Evolutionary conservation across 31 red algal species (phyloP).

Genomic region (Odonthalia washingtoniensis): DNA sequence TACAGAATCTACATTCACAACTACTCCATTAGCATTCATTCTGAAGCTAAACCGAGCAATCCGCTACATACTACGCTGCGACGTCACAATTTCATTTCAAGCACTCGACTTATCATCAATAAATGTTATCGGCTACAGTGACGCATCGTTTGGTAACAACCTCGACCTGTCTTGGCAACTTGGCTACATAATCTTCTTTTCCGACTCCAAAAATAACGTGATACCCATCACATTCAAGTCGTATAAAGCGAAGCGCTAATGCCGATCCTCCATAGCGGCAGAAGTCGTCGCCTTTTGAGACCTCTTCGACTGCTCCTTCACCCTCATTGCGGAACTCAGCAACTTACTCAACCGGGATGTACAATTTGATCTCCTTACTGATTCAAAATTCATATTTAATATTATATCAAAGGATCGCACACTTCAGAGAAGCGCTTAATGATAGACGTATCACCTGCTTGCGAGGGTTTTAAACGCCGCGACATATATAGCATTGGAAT

Average conservation of each 20-base stretch:
- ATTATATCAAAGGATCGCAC: slow-evolving; percentile 40
- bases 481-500: slow-evolving; percentile 44
- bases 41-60: slow-evolving; percentile 26
- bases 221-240: slow-evolving; percentile 46
- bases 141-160: slow-evolving; percentile 59
- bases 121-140: slow-evolving; percentile 37
- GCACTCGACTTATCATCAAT: slow-evolving; percentile 1
- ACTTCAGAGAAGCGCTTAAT: slow-evolving; percentile 44
- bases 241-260: slow-evolving; percentile 11
- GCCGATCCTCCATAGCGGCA: slow-evolving; percentile 31
- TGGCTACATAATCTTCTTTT: slow-evolving; percentile 38
- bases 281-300: slow-evolving; percentile 52
- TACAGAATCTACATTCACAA: slow-evolving; percentile 27
- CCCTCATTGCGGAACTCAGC: background rate
- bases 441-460: slow-evolving; percentile 28
- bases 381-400: slow-evolving; percentile 33
- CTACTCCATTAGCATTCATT: background rate
- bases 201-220: background rate
- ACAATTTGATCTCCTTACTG: background rate
- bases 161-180: slow-evolving; percentile 16
- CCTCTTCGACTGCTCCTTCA: slow-evolving; percentile 9
- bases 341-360: background rate
- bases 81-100: background rate
- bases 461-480: slow-evolving; percentile 37
- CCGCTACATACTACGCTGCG: background rate